Percentiles rank a stretch among this genome's conserved stretches.
These are phyloP conservation scores for Talaromyces islandicus DNA, from an alignment of 2,329 filamentous ascomycete genomes.

Conservation along the genomic window DNA sequence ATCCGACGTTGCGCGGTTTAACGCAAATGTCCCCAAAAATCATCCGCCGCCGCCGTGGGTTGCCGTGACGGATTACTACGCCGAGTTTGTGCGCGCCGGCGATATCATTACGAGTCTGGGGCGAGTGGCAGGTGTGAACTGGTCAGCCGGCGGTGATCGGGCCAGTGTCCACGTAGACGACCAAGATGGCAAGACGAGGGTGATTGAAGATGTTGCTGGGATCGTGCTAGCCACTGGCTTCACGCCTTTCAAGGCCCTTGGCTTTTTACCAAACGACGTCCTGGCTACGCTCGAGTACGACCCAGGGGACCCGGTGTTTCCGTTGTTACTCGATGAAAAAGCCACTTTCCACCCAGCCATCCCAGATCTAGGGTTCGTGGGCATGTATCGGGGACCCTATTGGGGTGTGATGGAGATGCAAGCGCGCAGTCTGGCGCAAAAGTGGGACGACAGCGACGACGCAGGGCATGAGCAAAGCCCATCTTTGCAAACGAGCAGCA, in stretches of 20 bases:
- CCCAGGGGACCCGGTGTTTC: slow-evolving; percentile 49
- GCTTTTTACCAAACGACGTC: slow-evolving; percentile 54
- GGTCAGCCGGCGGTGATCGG: slow-evolving; percentile 11
- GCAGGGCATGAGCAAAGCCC: slow-evolving; percentile 16
- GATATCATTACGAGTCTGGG: slow-evolving; percentile 17
- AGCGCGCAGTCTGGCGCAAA: slow-evolving; percentile 58
- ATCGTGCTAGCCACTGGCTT: slow-evolving; percentile 74
- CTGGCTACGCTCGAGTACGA: slow-evolving; percentile 55
- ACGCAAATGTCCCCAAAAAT: slow-evolving; percentile 36
- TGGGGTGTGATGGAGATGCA: slow-evolving; percentile 90
- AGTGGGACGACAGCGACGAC: slow-evolving; percentile 45
- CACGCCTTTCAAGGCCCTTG: slow-evolving; percentile 55
- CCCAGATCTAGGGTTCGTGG: slow-evolving; percentile 67
- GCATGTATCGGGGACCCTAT: slow-evolving; percentile 77
- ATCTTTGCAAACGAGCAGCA: slow-evolving; percentile 19
- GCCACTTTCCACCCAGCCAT: slow-evolving; percentile 57
- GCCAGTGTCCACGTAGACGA: background rate
- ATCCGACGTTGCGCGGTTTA: slow-evolving; percentile 26
- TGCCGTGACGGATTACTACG: slow-evolving; percentile 65
- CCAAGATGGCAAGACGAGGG: slow-evolving; percentile 25
- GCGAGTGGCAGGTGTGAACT: slow-evolving; percentile 8
- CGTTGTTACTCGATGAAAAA: slow-evolving; percentile 62
- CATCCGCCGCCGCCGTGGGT: slow-evolving; percentile 62
- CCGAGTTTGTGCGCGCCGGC: slow-evolving; percentile 65
- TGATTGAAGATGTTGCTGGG: slow-evolving; percentile 55